Conservation (phyloP, 306 rosid species). For the Chamaecrista fasciculata region DNA sequence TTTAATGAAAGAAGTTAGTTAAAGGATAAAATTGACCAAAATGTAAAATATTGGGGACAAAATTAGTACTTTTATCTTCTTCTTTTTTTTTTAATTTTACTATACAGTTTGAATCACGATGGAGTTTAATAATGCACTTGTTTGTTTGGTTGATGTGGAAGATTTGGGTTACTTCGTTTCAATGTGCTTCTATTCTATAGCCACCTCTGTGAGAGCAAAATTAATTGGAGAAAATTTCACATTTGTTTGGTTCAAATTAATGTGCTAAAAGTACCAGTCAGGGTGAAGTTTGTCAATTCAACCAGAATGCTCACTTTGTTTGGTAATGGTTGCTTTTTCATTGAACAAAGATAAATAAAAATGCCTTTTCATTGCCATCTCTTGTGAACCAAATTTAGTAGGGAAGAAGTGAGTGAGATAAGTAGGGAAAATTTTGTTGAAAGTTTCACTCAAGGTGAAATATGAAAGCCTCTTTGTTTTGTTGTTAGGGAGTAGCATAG, state of each 20-base stretch:
- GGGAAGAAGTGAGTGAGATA: too few species aligned
- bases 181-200: not conserved
- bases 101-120: not conserved
- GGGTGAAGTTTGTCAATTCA: not conserved
- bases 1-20: too few species aligned
- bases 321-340: too few species aligned
- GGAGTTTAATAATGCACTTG: not conserved
- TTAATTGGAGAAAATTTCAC: not conserved
- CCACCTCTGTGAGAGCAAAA: not conserved
- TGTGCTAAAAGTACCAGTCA: not conserved
- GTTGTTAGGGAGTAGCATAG: not conserved
- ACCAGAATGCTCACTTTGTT: not conserved
- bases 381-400: too few species aligned
- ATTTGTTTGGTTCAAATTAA: not conserved
- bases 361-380: too few species aligned
- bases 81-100: not conserved
- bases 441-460: too few species aligned
- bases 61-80: too few species aligned
- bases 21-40: too few species aligned
- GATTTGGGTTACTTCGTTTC: not conserved
- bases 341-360: too few species aligned
- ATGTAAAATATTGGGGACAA: too few species aligned
- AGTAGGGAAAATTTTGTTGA: too few species aligned
- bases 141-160: constrained; percentile 27
- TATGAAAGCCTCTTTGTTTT: too few species aligned